Percentiles rank a stretch among this genome's conserved stretches.
These are phyloP conservation scores for Ophiosphaerella korrae DNA, from an alignment of 2,329 filamentous ascomycete species.

Conservation along the genomic window DNA sequence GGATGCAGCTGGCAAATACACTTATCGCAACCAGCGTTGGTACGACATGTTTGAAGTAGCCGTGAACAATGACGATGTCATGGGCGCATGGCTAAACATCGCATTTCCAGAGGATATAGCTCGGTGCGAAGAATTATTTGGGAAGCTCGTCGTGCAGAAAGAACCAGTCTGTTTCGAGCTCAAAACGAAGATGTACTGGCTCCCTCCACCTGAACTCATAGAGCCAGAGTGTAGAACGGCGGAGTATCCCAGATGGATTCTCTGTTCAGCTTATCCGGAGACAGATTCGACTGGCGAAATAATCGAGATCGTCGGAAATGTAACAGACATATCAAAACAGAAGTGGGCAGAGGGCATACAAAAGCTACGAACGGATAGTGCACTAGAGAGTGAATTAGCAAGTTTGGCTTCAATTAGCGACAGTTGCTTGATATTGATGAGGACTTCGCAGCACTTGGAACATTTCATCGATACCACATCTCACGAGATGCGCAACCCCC, in stretches of 20 bases:
- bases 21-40: conserved; percentile 51
- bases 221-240: conserved; percentile 12
- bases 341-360: conserved; percentile 46
- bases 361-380: conserved; percentile 33
- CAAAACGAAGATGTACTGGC: conserved; percentile 45
- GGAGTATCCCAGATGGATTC: conserved; percentile 34
- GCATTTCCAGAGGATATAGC: conserved; percentile 44
- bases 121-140: conserved; percentile 38
- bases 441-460: conserved; percentile 30
- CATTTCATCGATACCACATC: conserved; percentile 44
- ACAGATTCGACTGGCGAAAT: conserved; percentile 27
- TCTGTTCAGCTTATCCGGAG: conserved; percentile 38
- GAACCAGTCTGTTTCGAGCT: conserved; percentile 46
- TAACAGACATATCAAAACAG: conserved; percentile 46
- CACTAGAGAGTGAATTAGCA: conserved; percentile 35
- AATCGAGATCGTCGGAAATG: conserved; percentile 39
- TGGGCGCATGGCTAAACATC: conserved; percentile 26
- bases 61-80: conserved; percentile 18
- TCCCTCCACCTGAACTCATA: conserved; percentile 21
- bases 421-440: too few relatives aligned
- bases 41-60: conserved; percentile 39
- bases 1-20: conserved; percentile 38
- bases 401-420: too few relatives aligned
- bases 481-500: conserved; percentile 53
- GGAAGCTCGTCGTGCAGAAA: conserved; percentile 37